Evolutionary conservation across 1,284 basidiomycete genomes (phyloP).

Genomic region (Ustilago trichophora): DNA sequence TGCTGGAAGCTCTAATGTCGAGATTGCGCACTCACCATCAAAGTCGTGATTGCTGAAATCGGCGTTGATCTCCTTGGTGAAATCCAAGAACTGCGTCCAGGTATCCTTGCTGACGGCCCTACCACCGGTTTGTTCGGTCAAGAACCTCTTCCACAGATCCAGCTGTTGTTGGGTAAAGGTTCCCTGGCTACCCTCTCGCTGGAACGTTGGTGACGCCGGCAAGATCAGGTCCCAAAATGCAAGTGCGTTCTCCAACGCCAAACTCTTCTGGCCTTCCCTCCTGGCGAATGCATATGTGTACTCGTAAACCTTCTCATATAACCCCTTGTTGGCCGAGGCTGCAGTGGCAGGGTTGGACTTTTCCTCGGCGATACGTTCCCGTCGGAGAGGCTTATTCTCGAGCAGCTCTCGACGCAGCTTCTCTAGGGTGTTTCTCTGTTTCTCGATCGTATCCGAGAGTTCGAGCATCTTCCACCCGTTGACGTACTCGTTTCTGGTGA

Average conservation of each 20-base stretch:
- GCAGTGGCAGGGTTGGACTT: constrained; percentile 36
- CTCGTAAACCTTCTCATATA: constrained; percentile 84
- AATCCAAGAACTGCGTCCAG: constrained; percentile 83
- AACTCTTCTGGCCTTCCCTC: constrained; percentile 73
- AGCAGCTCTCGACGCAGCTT: constrained; percentile 49
- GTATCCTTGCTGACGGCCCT: constrained; percentile 93
- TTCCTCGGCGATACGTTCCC: constrained; percentile 40
- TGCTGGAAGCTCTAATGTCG: no score
- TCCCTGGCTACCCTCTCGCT: constrained; percentile 57
- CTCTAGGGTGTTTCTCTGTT: constrained; percentile 48
- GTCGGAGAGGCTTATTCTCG: constrained; percentile 44
- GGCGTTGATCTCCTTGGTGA: constrained; percentile 81
- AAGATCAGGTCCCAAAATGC: constrained; percentile 87
- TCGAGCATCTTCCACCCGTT: constrained; percentile 61
- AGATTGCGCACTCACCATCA: constrained; percentile 79
- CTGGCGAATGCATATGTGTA: constrained; percentile 88
- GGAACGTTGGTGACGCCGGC: constrained; percentile 78
- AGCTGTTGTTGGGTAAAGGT: constrained; percentile 78
- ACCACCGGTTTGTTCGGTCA: constrained; percentile 73
- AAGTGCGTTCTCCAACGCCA: constrained; percentile 77
- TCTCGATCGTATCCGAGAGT: constrained; percentile 49
- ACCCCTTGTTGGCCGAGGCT: constrained; percentile 38
- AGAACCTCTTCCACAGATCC: constrained; percentile 84
- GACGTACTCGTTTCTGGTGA: constrained; percentile 52
- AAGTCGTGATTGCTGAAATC: constrained; percentile 83